These are phyloP conservation scores for Aspergillus funiculosus DNA, from an alignment of 495 filamentous ascomycete species.

Conservation along the genomic window DNA sequence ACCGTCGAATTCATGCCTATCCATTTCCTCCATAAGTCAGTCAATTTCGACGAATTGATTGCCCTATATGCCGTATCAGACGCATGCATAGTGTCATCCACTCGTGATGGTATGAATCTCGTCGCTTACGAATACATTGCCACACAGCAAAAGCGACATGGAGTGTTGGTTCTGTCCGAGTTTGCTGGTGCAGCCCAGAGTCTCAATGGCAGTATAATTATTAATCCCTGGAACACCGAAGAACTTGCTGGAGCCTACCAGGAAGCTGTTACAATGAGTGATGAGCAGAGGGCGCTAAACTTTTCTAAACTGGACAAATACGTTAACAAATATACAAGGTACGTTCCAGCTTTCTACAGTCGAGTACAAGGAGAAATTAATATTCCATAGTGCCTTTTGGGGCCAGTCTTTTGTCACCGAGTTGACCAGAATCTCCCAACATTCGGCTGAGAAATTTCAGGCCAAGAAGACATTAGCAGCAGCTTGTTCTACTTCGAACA, in stretches of 20 bases:
- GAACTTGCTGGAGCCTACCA: slow-evolving; percentile 90
- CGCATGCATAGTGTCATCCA: slow-evolving; percentile 90
- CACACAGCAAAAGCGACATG: slow-evolving; percentile 79
- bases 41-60: slow-evolving; percentile 86
- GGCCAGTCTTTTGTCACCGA: slow-evolving; percentile 90
- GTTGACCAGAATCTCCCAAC: slow-evolving; percentile 61
- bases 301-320: slow-evolving; percentile 88
- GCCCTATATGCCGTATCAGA: slow-evolving; percentile 92
- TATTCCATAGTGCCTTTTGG: slow-evolving; percentile 75
- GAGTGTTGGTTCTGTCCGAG: slow-evolving; percentile 88
- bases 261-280: slow-evolving; percentile 87
- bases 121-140: slow-evolving; percentile 98
- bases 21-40: slow-evolving; percentile 94
- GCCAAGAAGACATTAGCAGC: slow-evolving; percentile 25
- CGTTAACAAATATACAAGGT: slow-evolving; percentile 91
- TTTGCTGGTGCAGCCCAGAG: slow-evolving; percentile 93
- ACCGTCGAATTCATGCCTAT: slow-evolving; percentile 98
- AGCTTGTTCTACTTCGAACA: slow-evolving; percentile 14
- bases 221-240: slow-evolving; percentile 98
- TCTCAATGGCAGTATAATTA: slow-evolving; percentile 83
- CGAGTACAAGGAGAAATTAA: not conserved
- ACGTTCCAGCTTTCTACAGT: slow-evolving; percentile 14
- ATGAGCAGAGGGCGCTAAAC: slow-evolving; percentile 77
- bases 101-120: slow-evolving; percentile 98
- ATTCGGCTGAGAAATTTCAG: slow-evolving; percentile 41